A percentile compares a stretch with the other conserved stretches of the same genome.
Conservation (phyloP, 75 land plant species). For the Cryptomeria japonica region DNA sequence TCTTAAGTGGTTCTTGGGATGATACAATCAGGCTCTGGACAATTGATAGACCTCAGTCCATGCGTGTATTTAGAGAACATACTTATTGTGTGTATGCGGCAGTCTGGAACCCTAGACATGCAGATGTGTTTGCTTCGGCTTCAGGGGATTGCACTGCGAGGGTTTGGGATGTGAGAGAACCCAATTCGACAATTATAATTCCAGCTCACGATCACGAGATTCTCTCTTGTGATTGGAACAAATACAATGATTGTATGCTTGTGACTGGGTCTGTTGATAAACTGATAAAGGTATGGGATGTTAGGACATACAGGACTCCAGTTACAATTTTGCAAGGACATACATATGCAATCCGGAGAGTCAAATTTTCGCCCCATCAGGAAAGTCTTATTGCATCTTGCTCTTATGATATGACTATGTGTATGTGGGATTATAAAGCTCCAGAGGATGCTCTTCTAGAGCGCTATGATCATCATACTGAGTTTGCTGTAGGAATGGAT, state of each 20-base stretch:
- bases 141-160: conserved; percentile 91
- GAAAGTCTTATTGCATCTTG: conserved; percentile 65
- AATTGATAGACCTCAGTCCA: conserved; percentile 62
- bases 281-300: conserved; percentile 84
- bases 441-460: conserved; percentile 77
- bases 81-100: conserved; percentile 85
- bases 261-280: conserved; percentile 88
- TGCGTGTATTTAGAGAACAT: conserved; percentile 84
- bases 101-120: conserved; percentile 88
- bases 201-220: conserved; percentile 87
- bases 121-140: conserved; percentile 87
- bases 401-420: conserved; percentile 92
- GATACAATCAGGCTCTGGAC: conserved; percentile 93
- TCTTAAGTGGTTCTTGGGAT: conserved; percentile 88
- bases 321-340: conserved; percentile 79
- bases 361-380: conserved; percentile 83
- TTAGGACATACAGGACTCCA: conserved; percentile 62
- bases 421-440: conserved; percentile 78
- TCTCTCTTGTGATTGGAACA: conserved; percentile 96
- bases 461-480: conserved; percentile 88
- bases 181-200: conserved; percentile 60
- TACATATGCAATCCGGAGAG: conserved; percentile 74
- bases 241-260: conserved; percentile 76
- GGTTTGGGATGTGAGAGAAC: conserved; percentile 88
- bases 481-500: conserved; percentile 89